Conservation (phyloP, 495 filamentous ascomycete genomes). For the Aspergillus biplanus region DNA sequence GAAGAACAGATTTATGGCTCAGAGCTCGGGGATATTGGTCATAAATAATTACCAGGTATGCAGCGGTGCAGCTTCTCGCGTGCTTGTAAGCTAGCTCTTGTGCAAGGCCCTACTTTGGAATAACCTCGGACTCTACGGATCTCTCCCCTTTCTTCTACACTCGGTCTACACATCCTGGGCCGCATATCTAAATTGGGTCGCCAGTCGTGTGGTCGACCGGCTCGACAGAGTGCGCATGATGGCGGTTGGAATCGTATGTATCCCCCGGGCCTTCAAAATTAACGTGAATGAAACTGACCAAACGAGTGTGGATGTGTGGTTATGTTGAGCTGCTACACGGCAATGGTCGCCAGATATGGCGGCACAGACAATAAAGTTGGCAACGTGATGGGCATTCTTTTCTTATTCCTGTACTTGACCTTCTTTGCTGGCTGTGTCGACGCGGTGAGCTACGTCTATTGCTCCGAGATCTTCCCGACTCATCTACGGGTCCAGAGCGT, state of each 20-base stretch:
- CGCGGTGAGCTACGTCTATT: constrained; percentile 1
- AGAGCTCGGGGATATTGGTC: background rate
- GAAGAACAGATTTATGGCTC: background rate
- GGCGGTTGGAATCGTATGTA: background rate
- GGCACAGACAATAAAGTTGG: background rate
- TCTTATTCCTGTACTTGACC: background rate
- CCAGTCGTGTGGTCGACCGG: background rate
- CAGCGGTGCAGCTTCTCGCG: background rate
- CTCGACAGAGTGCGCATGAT: background rate
- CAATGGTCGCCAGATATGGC: constrained; percentile 3
- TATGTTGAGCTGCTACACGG: background rate
- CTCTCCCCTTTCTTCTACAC: background rate
- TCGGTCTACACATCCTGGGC: background rate
- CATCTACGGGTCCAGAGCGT: background rate
- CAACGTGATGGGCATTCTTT: background rate
- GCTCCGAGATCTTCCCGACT: background rate
- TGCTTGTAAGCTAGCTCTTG: background rate
- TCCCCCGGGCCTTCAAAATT: background rate
- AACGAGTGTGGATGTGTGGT: background rate
- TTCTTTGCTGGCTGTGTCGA: background rate
- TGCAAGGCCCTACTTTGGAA: background rate
- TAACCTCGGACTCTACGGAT: background rate
- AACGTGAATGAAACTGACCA: background rate
- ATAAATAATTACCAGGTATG: constrained; percentile 4
- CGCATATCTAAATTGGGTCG: background rate